Conservation (phyloP, 2,329 filamentous ascomycete species). For the Nigrospora oryzae region DNA sequence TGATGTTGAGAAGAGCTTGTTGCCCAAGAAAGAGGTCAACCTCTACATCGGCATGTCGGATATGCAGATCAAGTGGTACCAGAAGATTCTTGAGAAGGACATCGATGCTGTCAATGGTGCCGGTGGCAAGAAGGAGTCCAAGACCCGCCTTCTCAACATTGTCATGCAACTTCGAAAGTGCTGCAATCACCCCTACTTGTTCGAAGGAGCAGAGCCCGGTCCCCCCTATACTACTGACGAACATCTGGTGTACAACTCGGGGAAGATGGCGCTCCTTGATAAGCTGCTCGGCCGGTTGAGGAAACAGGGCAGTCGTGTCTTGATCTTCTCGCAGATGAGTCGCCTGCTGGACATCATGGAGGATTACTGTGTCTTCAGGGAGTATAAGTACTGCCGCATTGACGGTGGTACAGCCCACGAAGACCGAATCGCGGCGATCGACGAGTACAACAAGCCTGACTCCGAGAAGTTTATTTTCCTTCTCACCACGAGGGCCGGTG, state of each 20-base stretch:
- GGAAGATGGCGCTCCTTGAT: constrained; percentile 96
- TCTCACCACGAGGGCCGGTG: constrained; percentile 89
- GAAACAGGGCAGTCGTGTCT: constrained; percentile 82
- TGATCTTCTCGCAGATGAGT: constrained; percentile 99
- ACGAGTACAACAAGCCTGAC: constrained; percentile 93
- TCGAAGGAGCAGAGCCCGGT: constrained; percentile 93
- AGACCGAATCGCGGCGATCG: constrained; percentile 93
- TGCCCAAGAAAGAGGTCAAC: constrained; percentile 97
- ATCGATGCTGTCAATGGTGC: constrained; percentile 98
- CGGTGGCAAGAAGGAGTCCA: constrained; percentile 92
- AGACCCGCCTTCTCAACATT: constrained; percentile 93
- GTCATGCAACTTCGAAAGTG: constrained; percentile 99
- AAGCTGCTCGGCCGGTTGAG: constrained; percentile 79
- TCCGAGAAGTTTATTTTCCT: constrained; percentile 97
- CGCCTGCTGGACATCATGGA: constrained; percentile 93
- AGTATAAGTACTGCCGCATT: constrained; percentile 94
- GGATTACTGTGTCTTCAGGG: constrained; percentile 94
- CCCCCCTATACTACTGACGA: constrained; percentile 98
- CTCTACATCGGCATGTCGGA: constrained; percentile 97
- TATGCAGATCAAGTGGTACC: constrained; percentile 99
- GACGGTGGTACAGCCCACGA: constrained; percentile 95
- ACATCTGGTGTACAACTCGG: constrained; percentile 85
- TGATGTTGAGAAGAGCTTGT: constrained; percentile 93
- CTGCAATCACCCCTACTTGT: constrained; percentile 97
- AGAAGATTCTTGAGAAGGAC: constrained; percentile 97